Evolutionary conservation across 148 eudicot species (phyloP).

Genomic region (Rhododendron ovatum): DNA sequence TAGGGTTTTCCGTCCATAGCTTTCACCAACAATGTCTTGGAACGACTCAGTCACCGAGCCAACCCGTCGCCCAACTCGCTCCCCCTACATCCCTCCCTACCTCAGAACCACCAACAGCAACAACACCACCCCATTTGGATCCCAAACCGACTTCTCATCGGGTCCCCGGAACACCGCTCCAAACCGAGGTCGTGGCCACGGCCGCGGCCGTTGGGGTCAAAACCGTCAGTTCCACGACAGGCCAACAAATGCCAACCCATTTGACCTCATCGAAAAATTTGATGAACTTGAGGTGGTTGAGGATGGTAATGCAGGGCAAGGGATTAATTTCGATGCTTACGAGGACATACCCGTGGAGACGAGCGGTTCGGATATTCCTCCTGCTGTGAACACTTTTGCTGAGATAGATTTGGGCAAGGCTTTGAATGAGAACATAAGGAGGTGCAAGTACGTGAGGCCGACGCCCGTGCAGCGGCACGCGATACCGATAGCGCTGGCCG

Average conservation of each 20-base stretch:
- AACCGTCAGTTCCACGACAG: neutral
- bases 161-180: neutral
- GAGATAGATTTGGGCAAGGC: conserved; percentile 53
- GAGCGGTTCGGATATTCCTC: conserved; percentile 49
- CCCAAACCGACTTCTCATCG: neutral
- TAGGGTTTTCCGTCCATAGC: conserved; percentile 5
- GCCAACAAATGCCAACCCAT: conserved; percentile 10
- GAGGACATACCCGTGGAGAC: conserved; percentile 61
- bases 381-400: conserved; percentile 34
- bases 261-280: conserved; percentile 13
- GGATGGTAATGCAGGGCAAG: conserved; percentile 8
- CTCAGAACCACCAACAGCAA: conserved; percentile 5
- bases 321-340: conserved; percentile 51
- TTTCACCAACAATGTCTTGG: conserved; percentile 7
- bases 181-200: conserved; percentile 18
- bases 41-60: neutral
- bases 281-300: conserved; percentile 31
- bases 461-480: conserved; percentile 74
- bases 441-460: conserved; percentile 76
- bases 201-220: neutral
- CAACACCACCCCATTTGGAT: neutral
- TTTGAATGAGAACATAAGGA: conserved; percentile 49
- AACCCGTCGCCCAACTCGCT: neutral
- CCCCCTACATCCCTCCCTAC: conserved; percentile 20
- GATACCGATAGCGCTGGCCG: conserved; percentile 58